phyloP scores from a whole-genome alignment of 139 green algal species.

The Trebouxia sp. region DNA sequence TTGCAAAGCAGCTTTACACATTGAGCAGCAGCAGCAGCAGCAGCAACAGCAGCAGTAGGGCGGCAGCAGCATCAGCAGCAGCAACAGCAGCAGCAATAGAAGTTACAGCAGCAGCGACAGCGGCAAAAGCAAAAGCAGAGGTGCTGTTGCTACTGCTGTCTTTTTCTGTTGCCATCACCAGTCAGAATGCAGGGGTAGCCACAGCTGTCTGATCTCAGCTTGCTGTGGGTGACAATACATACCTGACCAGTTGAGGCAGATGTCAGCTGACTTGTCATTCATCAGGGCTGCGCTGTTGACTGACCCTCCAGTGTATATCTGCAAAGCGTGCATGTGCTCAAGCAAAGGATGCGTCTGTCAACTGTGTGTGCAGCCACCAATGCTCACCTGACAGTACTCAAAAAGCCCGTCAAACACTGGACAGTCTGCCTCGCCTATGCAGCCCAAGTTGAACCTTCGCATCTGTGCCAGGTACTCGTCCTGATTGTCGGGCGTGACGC shows the following conservation, averaged over 20 bases:
- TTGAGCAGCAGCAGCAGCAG: too few species aligned
- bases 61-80: too few species aligned
- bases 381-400: constrained; percentile 84
- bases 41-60: too few species aligned
- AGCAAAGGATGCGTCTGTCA: background rate
- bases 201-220: too few species aligned
- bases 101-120: too few species aligned
- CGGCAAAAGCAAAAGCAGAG: too few species aligned
- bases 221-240: background rate
- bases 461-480: constrained; percentile 93
- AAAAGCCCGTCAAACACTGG: constrained; percentile 99
- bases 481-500: constrained; percentile 93
- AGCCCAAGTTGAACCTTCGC: constrained; percentile 96
- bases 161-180: too few species aligned
- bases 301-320: constrained; percentile 88
- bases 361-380: constrained; percentile 4
- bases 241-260: constrained; percentile 94
- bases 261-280: constrained; percentile 84
- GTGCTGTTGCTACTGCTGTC: too few species aligned
- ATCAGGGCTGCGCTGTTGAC: constrained; percentile 87
- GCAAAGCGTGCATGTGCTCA: background rate
- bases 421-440: constrained; percentile 89
- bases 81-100: too few species aligned
- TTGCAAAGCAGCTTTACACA: too few species aligned
- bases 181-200: too few species aligned